phyloP scores from a whole-genome alignment of 495 filamentous ascomycete species.

The Aspergillus bridgeri region DNA sequence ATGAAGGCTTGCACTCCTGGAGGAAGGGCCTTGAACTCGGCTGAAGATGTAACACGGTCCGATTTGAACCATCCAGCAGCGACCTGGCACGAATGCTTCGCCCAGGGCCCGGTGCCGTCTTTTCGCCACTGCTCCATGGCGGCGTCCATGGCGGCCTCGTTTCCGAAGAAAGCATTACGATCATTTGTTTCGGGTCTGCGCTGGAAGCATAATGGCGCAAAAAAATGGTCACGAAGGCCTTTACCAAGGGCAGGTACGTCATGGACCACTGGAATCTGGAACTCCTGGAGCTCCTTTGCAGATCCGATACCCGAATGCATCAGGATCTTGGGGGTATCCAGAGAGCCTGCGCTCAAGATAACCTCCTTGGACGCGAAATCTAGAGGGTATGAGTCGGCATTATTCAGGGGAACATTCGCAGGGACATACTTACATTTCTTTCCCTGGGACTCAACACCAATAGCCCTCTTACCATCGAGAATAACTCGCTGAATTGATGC shows the following conservation, averaged over 20 bases:
- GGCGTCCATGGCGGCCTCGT: slow-evolving; percentile 31
- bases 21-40: slow-evolving; percentile 46
- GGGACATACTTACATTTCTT: slow-evolving; percentile 25
- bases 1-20: slow-evolving; percentile 35
- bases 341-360: slow-evolving; percentile 54
- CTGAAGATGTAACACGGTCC: slow-evolving; percentile 28
- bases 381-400: slow-evolving; percentile 1
- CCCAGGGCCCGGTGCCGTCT: slow-evolving; percentile 46
- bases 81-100: slow-evolving; percentile 35
- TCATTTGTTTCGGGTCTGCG: slow-evolving; percentile 30
- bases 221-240: slow-evolving; percentile 56
- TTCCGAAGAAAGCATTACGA: slow-evolving; percentile 29
- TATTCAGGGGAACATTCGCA: not conserved
- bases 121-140: slow-evolving; percentile 47
- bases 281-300: slow-evolving; percentile 44
- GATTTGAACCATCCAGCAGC: slow-evolving; percentile 55
- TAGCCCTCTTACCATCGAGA: slow-evolving; percentile 47
- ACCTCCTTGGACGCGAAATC: slow-evolving; percentile 51
- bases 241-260: slow-evolving; percentile 51
- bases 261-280: slow-evolving; percentile 49
- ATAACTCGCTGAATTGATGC: slow-evolving; percentile 49
- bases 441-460: slow-evolving; percentile 48
- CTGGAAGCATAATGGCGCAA: slow-evolving; percentile 20
- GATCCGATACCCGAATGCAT: slow-evolving; percentile 66
- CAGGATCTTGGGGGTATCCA: slow-evolving; percentile 58